A percentile compares a stretch with the other conserved stretches of the same genome.
Conservation (phyloP, 805 yeast species). For the Candida taoyuanica region DNA sequence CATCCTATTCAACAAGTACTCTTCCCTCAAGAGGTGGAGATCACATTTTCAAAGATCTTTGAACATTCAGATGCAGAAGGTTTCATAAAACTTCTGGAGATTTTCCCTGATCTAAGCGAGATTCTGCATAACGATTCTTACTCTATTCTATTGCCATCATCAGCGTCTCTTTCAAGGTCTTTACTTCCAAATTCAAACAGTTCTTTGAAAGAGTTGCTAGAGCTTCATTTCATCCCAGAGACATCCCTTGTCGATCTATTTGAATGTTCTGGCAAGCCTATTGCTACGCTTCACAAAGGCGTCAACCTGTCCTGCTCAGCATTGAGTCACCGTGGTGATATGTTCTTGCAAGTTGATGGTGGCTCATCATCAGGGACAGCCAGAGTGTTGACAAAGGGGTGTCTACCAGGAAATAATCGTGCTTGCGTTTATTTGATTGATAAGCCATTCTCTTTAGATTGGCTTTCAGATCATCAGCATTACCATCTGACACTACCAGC, state of each 20-base stretch:
- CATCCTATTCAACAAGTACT: constrained; percentile 58
- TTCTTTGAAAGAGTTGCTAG: constrained; percentile 49
- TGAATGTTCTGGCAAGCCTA: constrained; percentile 42
- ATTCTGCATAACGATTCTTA: constrained; percentile 36
- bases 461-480: constrained; percentile 50
- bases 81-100: constrained; percentile 43
- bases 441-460: constrained; percentile 56
- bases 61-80: constrained; percentile 44
- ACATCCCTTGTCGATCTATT: constrained; percentile 43
- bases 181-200: constrained; percentile 38
- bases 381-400: constrained; percentile 55
- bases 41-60: constrained; percentile 54
- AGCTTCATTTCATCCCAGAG: constrained; percentile 65
- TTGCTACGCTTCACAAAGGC: constrained; percentile 40
- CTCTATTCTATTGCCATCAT: constrained; percentile 73
- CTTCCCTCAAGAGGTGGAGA: constrained; percentile 51
- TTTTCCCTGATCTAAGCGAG: constrained; percentile 38
- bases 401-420: constrained; percentile 37
- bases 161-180: constrained; percentile 51
- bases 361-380: constrained; percentile 54
- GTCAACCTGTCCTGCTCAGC: constrained; percentile 43
- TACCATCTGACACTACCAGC: constrained; percentile 61
- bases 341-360: constrained; percentile 37
- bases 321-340: constrained; percentile 30
- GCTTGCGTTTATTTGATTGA: constrained; percentile 64